These are phyloP conservation scores for Leishmania gerbilli DNA, from an alignment of 208 protist species.

Conservation along the genomic window DNA sequence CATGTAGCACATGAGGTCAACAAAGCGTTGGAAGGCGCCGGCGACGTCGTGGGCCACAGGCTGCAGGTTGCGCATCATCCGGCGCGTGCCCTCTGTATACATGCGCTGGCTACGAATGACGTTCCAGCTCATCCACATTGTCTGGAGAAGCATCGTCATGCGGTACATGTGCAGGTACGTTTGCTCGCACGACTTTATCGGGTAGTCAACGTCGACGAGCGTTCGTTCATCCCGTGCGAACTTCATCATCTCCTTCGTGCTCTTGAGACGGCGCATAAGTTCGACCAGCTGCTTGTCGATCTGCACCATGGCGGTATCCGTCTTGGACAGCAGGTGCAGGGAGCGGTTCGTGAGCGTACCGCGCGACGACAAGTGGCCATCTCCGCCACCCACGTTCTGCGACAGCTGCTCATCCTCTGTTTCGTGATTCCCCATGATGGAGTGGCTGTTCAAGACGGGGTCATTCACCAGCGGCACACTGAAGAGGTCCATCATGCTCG, in stretches of 20 bases:
- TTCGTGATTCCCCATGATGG: neutral
- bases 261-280: constrained; percentile 57
- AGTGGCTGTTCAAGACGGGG: neutral
- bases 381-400: neutral
- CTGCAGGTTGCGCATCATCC: constrained; percentile 65
- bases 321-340: constrained; percentile 43
- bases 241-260: constrained; percentile 74
- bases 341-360: constrained; percentile 51
- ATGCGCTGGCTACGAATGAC: constrained; percentile 69
- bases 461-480: constrained; percentile 40
- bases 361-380: neutral
- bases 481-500: constrained; percentile 67
- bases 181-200: constrained; percentile 64
- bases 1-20: constrained; percentile 68
- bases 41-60: constrained; percentile 66
- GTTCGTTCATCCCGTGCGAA: constrained; percentile 80
- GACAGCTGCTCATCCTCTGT: constrained; percentile 5
- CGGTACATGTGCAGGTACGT: constrained; percentile 74
- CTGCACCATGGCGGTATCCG: constrained; percentile 52
- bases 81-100: constrained; percentile 50
- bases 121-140: constrained; percentile 86
- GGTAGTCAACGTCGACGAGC: constrained; percentile 74
- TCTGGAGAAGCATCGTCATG: constrained; percentile 78
- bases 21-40: constrained; percentile 64
- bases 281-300: constrained; percentile 55